phyloP scores from a whole-genome alignment of 108 stramenopile genomes.

The Nannochloropsis salina region DNA sequence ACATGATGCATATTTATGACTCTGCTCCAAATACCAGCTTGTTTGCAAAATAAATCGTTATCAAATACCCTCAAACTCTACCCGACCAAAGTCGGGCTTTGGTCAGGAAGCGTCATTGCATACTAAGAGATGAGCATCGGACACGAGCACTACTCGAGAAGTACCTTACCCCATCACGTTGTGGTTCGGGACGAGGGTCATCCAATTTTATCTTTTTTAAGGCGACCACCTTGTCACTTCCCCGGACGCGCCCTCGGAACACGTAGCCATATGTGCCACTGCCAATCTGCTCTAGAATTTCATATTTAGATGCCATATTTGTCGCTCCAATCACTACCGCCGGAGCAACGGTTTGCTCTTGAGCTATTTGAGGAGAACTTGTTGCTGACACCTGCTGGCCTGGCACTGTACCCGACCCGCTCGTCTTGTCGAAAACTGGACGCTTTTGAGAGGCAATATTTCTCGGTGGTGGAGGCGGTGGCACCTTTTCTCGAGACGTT shows the following conservation, averaged over 20 bases:
- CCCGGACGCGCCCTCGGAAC: background rate
- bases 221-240: background rate
- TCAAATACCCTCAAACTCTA: too few relatives aligned
- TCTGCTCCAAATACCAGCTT: too few relatives aligned
- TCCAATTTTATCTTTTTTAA: conserved; percentile 7
- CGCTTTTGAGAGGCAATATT: too few relatives aligned
- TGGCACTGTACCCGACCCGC: background rate
- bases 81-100: too few relatives aligned
- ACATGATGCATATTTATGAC: too few relatives aligned
- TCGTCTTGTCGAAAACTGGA: background rate
- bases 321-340: background rate
- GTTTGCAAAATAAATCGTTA: too few relatives aligned
- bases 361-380: background rate
- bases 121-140: background rate
- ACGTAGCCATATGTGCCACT: conserved; percentile 17
- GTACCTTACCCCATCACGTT: background rate
- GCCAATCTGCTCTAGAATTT: conserved; percentile 1
- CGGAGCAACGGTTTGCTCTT: background rate
- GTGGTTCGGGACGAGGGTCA: background rate
- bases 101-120: background rate
- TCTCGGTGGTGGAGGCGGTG: background rate
- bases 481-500: background rate
- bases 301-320: background rate
- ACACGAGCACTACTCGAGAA: too few relatives aligned
- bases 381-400: background rate